A percentile compares a stretch with the other conserved stretches of the same genome.
These are phyloP conservation scores for Marchantia polymorpha DNA, from an alignment of 225 moss, liverwort and hornwort genomes.

Conservation along the genomic window DNA sequence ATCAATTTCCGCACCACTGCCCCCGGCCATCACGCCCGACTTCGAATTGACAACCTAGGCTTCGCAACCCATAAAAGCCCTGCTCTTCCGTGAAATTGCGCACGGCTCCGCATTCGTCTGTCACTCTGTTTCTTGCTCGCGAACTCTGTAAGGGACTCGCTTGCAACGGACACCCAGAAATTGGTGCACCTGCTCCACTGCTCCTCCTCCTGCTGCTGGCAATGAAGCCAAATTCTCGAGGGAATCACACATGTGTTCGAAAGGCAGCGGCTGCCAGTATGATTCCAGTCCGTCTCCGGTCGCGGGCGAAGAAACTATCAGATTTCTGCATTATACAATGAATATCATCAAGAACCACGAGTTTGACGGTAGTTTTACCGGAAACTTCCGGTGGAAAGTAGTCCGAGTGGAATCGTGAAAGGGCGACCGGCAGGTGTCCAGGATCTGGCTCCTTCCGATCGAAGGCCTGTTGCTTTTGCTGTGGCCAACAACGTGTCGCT, in stretches of 20 bases:
- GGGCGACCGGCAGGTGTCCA: background rate
- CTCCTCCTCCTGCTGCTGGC: background rate
- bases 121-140: background rate
- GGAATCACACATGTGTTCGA: background rate
- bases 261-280: background rate
- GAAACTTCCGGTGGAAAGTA: background rate
- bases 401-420: background rate
- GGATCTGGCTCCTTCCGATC: background rate
- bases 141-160: background rate
- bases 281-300: background rate
- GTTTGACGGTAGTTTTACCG: background rate
- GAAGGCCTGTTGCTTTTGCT: background rate
- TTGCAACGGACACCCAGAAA: background rate
- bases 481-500: background rate
- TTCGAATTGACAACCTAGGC: background rate
- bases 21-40: conserved; percentile 14
- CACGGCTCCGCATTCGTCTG: background rate
- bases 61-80: background rate
- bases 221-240: background rate
- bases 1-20: conserved; percentile 58
- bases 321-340: background rate
- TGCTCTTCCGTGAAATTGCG: background rate
- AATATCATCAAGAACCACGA: background rate
- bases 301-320: background rate
- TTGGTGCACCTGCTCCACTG: background rate